Percentiles rank a stretch among this genome's conserved stretches.
Evolutionary conservation across 768 basidiomycete species (phyloP).

Genomic region (Lactifluus subvellereus): DNA sequence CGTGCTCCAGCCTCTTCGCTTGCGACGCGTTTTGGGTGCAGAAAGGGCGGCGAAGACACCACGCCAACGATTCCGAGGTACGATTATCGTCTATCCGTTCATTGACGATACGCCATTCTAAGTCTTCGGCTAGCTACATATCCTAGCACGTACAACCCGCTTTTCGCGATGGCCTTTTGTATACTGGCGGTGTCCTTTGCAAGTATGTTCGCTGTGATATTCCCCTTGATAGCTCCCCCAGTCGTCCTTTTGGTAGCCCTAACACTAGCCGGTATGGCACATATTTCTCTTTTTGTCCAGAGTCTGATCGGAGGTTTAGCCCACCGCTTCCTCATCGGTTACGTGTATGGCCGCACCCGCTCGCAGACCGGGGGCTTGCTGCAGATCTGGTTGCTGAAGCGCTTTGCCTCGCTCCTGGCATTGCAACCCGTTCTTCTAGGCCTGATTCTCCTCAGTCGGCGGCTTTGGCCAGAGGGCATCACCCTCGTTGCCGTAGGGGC

Average conservation of each 20-base stretch:
- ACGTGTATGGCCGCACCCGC: slow-evolving; percentile 67
- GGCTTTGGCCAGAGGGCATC: slow-evolving; percentile 68
- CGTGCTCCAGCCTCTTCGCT: slow-evolving; percentile 61
- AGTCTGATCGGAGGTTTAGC: slow-evolving; percentile 37
- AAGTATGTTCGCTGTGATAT: slow-evolving; percentile 66
- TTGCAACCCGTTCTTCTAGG: slow-evolving; percentile 74
- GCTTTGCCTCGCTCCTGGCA: slow-evolving; percentile 63
- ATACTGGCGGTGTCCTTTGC: slow-evolving; percentile 66
- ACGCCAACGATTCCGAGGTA: slow-evolving; percentile 72
- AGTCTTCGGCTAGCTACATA: slow-evolving; percentile 50
- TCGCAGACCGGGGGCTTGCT: slow-evolving; percentile 72
- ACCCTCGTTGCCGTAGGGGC: slow-evolving; percentile 53
- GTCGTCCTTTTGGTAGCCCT: slow-evolving; percentile 59
- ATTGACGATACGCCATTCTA: not conserved
- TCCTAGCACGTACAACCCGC: slow-evolving; percentile 63
- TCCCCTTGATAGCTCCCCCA: slow-evolving; percentile 71
- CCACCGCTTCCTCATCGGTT: slow-evolving; percentile 74
- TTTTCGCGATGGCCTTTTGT: slow-evolving; percentile 60
- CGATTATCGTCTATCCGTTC: slow-evolving; percentile 24
- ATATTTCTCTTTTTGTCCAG: not conserved
- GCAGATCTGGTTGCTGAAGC: slow-evolving; percentile 69
- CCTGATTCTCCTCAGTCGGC: slow-evolving; percentile 59
- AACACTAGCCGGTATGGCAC: slow-evolving; percentile 54
- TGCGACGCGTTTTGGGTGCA: slow-evolving; percentile 51
- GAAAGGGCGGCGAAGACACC: slow-evolving; percentile 65